Evolutionary conservation across 2,329 filamentous ascomycete genomes (phyloP), one percentile per base, ranked within the genome.

Genomic region (Sarocladiaceae sp.): DNA sequence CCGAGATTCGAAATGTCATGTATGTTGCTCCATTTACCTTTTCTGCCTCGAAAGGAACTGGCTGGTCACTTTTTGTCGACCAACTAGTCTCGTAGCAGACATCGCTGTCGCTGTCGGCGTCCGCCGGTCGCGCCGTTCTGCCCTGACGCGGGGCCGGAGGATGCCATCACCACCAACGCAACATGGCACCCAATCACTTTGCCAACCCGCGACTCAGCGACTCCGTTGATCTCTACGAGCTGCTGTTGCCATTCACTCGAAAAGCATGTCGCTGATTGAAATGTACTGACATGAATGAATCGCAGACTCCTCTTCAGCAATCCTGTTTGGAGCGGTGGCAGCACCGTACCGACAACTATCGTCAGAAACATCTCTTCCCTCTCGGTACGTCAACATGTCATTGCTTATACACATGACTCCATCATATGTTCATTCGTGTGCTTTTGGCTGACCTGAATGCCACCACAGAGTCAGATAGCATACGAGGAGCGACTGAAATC

Each of bases 261-360:
- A n/a, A n/a, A n/a, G n/a, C n/a, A n/a, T n/a, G n/a, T n/a, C n/a
- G n/a, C n/a, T n/a, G n/a, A n/a, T n/a, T n/a, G n/a, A n/a, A n/a
- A n/a, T n/a, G 8, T 33, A 18, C 44, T 48, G 26, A 48, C 44
- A 20, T 33, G 13, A 10, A 4, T 13, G 13, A 26, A 33, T 18
- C 46, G 15, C 58, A 82, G 80, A 67, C 74, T 82, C 64, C 71
- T 83, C 55, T 80, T 83, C 65, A 83, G 76, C 67, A 82, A 82
- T 65, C 80, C 80, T 26, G 73, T 72, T 52, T 82, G 76, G 73
- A 70, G 68, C 51, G 75, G 76, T 58, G 71, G 71, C 51, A 70
- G 70, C 55, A 75, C 74, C 20, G 66, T 77, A 52, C 73, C 79
- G 36, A 78, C 73, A 56, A 80, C 77, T 52, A 72, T 82, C 55